phyloP scores from a whole-genome alignment of 2,329 filamentous ascomycete species.

The Aspergillus intermedius region DNA sequence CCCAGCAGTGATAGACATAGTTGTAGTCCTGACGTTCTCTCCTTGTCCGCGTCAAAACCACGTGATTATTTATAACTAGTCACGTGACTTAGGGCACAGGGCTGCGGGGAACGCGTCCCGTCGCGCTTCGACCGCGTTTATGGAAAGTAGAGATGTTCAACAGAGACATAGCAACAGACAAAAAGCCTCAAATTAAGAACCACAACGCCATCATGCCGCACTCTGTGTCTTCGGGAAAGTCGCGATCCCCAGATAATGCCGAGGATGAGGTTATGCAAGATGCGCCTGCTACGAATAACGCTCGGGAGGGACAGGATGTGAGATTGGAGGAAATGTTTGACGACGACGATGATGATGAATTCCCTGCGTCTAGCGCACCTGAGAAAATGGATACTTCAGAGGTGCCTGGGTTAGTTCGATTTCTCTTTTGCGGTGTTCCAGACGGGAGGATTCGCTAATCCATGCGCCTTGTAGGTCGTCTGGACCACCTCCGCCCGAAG shows the following conservation, averaged over 20 bases:
- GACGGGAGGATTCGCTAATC: not conserved
- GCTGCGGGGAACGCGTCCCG: constrained; percentile 19
- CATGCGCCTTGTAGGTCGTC: constrained; percentile 18
- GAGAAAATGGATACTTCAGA: constrained; percentile 37
- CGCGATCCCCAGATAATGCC: constrained; percentile 29
- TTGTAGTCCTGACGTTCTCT: not conserved
- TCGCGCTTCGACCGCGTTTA: constrained; percentile 20
- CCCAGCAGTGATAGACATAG: not conserved
- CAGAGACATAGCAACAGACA: not conserved
- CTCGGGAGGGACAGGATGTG: constrained; percentile 21
- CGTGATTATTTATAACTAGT: not conserved
- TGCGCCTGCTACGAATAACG: constrained; percentile 19
- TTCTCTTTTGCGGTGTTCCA: not conserved
- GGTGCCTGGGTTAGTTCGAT: constrained; percentile 30
- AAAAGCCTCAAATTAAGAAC: not conserved
- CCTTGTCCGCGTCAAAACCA: not conserved
- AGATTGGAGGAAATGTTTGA: constrained; percentile 56
- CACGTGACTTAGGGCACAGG: constrained; percentile 16
- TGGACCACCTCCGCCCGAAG: constrained; percentile 41
- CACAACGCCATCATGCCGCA: constrained; percentile 28
- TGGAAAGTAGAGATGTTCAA: constrained; percentile 1
- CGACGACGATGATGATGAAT: constrained; percentile 51
- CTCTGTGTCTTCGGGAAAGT: constrained; percentile 31
- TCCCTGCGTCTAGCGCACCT: constrained; percentile 47
- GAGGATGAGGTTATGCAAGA: constrained; percentile 40